Base-by-base conservation (phyloP, 2,329 filamentous ascomycete species). In the Domatiomyces catenatus region DNA sequence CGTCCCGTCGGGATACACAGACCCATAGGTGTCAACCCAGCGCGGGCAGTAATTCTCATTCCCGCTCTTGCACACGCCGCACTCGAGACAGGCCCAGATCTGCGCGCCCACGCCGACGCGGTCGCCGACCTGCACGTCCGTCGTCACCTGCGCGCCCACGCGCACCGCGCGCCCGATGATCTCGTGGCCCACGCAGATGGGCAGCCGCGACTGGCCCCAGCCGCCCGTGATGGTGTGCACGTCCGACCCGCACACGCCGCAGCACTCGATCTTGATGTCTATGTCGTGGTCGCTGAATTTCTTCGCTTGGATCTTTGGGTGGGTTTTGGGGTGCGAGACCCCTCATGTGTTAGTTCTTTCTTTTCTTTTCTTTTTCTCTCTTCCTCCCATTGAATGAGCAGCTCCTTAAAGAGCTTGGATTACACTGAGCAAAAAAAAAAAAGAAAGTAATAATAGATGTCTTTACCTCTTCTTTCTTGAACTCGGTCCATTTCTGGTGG, bases 231-330 rank as follows among this genome's bases (percentile, higher is more conserved):
- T 75, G 53, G 79, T 85, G 68, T 85, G 83, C 46, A 84, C 71
- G 62, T 87, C 83, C 58, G 77, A 83, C 58, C 81, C 79, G 64
- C 83, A 87, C 49, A 87, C 75, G 62, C 86, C 84, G 62, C 85
- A 90, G 63, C 78, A 81, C 58, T 88, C 81, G 61, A 94, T 83
- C 72, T 89, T 84, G 68, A 94, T 79, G 64, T 94, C 87, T 60
- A 94, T 79, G 64, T 94, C 87, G 67, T 86, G 77, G 64, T 89
- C 85, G 57, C 83, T 86, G 64, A 93, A 93, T 17, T 84, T 84
- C 72, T 93, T 92, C 52, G 89, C 80, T 59, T 81, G 77, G 72
- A 86, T 87, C 72, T 89, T 39, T 32, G 24, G 26, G 28, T 22
- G 48, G 55, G 22, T 24, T 24, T 24, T 24, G 22, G n/a, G n/a